Evolutionary conservation across 257 asterid species (phyloP).

Genomic region (Penstemon davidsonii): DNA sequence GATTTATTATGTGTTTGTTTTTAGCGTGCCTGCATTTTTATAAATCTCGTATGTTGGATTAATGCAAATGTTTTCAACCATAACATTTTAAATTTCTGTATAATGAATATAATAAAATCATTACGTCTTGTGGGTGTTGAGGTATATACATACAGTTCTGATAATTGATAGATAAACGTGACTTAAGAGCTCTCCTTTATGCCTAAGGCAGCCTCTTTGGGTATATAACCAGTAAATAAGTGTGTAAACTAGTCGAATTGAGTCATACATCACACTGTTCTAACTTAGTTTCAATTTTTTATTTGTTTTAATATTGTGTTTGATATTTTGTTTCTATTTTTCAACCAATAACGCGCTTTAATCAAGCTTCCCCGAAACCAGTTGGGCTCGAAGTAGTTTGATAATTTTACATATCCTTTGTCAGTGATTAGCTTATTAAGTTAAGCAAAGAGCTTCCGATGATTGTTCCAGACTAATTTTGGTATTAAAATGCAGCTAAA

Average conservation of each 20-base stretch:
- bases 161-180: neutral
- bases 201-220: neutral
- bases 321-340: neutral
- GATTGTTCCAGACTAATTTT: neutral
- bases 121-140: neutral
- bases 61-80: neutral
- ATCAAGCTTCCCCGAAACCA: neutral
- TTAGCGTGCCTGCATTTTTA: neutral
- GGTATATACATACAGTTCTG: neutral
- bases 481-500: slow-evolving; percentile 1
- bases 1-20: neutral
- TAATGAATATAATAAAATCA: neutral
- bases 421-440: no score
- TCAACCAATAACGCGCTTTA: no score
- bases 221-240: neutral
- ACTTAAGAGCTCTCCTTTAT: neutral
- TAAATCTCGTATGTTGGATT: neutral
- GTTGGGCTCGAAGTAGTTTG: neutral
- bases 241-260: no score
- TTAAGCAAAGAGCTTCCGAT: neutral
- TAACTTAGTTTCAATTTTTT: neutral
- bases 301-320: neutral
- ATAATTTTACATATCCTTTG: neutral
- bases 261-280: neutral
- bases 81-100: neutral